A percentile compares a stretch with the other conserved stretches of the same genome.
phyloP scores from a whole-genome alignment of 2,329 filamentous ascomycete species.

The Graphilbum sp. region DNA sequence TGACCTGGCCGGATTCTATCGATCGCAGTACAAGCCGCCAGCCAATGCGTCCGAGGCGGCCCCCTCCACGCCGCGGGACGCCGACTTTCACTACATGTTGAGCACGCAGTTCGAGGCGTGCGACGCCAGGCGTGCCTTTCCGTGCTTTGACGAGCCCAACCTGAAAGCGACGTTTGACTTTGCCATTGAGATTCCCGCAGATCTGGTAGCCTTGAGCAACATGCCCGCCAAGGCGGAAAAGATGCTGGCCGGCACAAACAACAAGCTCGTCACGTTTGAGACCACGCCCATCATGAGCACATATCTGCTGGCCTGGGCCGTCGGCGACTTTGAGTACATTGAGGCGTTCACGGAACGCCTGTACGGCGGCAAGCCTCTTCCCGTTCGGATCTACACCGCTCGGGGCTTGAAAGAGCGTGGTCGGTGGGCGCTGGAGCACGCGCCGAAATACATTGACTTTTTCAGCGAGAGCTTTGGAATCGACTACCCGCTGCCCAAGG shows the following conservation, averaged over 20 bases:
- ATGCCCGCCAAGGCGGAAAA: conserved; percentile 70
- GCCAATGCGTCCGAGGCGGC: conserved; percentile 41
- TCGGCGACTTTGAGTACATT: conserved; percentile 94
- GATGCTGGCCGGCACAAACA: conserved; percentile 41
- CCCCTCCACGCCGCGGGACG: conserved; percentile 60
- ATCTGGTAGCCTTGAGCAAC: conserved; percentile 81
- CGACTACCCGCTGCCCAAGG: conserved; percentile 85
- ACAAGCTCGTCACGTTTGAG: conserved; percentile 61
- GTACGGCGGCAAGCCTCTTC: conserved; percentile 82
- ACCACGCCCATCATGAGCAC: conserved; percentile 83
- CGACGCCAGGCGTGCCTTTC: conserved; percentile 87
- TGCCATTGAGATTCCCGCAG: conserved; percentile 75
- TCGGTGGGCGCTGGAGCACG: conserved; percentile 75
- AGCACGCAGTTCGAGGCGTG: conserved; percentile 97
- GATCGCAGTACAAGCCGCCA: conserved; percentile 61
- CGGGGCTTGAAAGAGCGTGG: conserved; percentile 88
- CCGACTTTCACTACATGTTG: conserved; percentile 57
- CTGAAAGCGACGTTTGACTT: conserved; percentile 95
- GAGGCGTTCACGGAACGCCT: conserved; percentile 79
- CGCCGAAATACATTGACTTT: conserved; percentile 85
- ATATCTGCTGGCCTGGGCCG: conserved; percentile 80
- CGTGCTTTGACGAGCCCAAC: conserved; percentile 96
- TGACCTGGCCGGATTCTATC: conserved; percentile 96
- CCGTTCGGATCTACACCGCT: conserved; percentile 91
- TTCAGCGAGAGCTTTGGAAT: conserved; percentile 91